Conservation (phyloP, 306 rosid species). For the Prunus salicina region DNA sequence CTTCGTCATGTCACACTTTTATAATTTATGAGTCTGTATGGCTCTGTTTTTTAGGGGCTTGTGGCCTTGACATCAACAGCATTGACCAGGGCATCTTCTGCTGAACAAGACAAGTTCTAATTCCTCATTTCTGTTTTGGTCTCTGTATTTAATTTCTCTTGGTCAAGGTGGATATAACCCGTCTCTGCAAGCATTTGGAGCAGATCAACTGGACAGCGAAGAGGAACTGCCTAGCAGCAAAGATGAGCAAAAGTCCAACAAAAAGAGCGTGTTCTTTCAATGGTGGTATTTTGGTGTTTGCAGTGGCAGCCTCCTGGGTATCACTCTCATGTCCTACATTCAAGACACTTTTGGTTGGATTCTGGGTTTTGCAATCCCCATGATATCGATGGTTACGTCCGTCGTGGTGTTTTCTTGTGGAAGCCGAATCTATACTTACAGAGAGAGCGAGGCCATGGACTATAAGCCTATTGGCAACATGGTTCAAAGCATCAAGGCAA, state of each 20-base stretch:
- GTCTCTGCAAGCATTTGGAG: constrained; percentile 89
- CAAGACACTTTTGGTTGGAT: constrained; percentile 96
- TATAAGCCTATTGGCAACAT: constrained; percentile 30
- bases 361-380: constrained; percentile 80
- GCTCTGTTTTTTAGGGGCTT: constrained; percentile 58
- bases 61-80: constrained; percentile 79
- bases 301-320: constrained; percentile 77
- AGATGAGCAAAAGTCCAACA: constrained; percentile 41
- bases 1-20: background rate
- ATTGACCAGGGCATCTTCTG: constrained; percentile 47
- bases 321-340: constrained; percentile 85
- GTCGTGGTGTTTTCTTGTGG: constrained; percentile 59
- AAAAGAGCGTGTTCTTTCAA: constrained; percentile 60
- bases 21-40: background rate
- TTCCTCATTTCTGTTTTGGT: constrained; percentile 60
- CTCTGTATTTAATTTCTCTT: constrained; percentile 75
- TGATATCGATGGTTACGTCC: constrained; percentile 57
- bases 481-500: constrained; percentile 45
- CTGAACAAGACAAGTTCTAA: constrained; percentile 41
- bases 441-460: constrained; percentile 21
- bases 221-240: constrained; percentile 67
- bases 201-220: constrained; percentile 71
- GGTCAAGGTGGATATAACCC: constrained; percentile 95
- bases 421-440: constrained; percentile 59
- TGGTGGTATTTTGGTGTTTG: constrained; percentile 96